Conservation (phyloP, 2,329 filamentous ascomycete species). For the Diplodia mutila region DNA sequence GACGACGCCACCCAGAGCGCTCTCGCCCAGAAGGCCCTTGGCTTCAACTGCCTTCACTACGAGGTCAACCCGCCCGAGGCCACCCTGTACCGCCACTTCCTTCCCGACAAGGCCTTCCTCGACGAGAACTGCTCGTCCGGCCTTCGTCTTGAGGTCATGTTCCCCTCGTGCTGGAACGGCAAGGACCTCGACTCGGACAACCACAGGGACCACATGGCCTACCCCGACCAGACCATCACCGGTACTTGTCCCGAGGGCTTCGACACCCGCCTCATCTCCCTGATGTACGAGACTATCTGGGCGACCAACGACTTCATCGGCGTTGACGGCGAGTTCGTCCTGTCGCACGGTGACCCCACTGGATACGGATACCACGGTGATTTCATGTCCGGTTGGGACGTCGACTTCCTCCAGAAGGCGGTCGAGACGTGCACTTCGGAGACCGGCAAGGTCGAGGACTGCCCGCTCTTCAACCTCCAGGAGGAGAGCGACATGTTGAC, state of each 20-base stretch:
- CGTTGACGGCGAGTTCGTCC: constrained; percentile 63
- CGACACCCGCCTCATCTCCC: constrained; percentile 59
- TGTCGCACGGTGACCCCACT: constrained; percentile 72
- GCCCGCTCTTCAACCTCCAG: constrained; percentile 74
- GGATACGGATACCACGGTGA: constrained; percentile 75
- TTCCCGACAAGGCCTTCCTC: constrained; percentile 79
- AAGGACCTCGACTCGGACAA: constrained; percentile 59
- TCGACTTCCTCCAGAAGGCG: constrained; percentile 65
- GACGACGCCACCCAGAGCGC: constrained; percentile 70
- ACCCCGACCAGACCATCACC: constrained; percentile 57
- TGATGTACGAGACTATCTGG: constrained; percentile 66
- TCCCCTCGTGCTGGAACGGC: constrained; percentile 77
- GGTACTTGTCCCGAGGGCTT: constrained; percentile 60
- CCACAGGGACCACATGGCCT: constrained; percentile 69
- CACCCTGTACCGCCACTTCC: constrained; percentile 77
- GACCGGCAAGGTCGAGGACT: constrained; percentile 72
- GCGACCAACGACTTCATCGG: constrained; percentile 56
- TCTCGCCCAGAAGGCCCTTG: constrained; percentile 78
- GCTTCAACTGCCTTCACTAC: constrained; percentile 97
- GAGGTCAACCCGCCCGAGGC: constrained; percentile 61
- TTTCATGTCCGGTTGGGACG: constrained; percentile 73
- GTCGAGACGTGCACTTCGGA: constrained; percentile 73
- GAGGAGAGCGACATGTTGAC: constrained; percentile 55
- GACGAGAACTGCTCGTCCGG: constrained; percentile 83
- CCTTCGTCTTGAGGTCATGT: constrained; percentile 71